Percentiles rank a stretch among this genome's conserved stretches.
These are phyloP conservation scores for Iberis pinnata DNA, from an alignment of 345 rosid species.

Conservation along the genomic window DNA sequence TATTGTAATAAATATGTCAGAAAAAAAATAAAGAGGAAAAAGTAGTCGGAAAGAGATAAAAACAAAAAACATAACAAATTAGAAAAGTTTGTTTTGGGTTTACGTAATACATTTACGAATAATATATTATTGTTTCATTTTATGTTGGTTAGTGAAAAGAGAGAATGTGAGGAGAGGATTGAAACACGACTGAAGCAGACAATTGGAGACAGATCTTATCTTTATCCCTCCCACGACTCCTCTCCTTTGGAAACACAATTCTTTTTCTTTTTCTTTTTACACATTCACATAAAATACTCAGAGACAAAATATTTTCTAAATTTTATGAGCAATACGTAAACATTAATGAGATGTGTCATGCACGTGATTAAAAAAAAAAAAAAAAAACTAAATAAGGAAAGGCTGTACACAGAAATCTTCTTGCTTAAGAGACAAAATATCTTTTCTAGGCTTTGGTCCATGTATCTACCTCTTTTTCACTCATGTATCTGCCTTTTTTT, in stretches of 20 bases:
- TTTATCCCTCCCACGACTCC: slow-evolving; percentile 31
- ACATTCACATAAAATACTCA: slow-evolving; percentile 6
- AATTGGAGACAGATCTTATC: slow-evolving; percentile 31
- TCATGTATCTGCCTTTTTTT: too few relatives aligned
- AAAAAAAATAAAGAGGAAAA: slow-evolving; percentile 26
- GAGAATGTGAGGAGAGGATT: slow-evolving; percentile 30
- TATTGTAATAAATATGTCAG: slow-evolving; percentile 24
- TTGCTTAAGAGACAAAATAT: slow-evolving; percentile 33
- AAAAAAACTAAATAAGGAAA: slow-evolving; percentile 28
- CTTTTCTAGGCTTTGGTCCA: slow-evolving; percentile 28
- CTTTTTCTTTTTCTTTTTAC: neutral
- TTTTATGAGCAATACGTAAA: slow-evolving; percentile 14
- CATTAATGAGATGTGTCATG: slow-evolving; percentile 29
- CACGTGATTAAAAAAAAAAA: slow-evolving; percentile 31
- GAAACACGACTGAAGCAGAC: slow-evolving; percentile 32
- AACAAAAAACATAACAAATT: slow-evolving; percentile 21
- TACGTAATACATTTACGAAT: slow-evolving; percentile 20
- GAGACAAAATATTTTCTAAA: slow-evolving; percentile 10
- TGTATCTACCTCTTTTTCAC: slow-evolving; percentile 9
- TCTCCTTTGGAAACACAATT: slow-evolving; percentile 29
- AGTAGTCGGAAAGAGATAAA: slow-evolving; percentile 16
- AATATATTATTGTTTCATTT: slow-evolving; percentile 17
- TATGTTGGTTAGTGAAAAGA: slow-evolving; percentile 21
- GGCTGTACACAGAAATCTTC: slow-evolving; percentile 32
- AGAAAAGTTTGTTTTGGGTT: slow-evolving; percentile 25